These are phyloP conservation scores for Penicillium oxalicum DNA, from an alignment of 2,329 filamentous ascomycete species.

Conservation along the genomic window DNA sequence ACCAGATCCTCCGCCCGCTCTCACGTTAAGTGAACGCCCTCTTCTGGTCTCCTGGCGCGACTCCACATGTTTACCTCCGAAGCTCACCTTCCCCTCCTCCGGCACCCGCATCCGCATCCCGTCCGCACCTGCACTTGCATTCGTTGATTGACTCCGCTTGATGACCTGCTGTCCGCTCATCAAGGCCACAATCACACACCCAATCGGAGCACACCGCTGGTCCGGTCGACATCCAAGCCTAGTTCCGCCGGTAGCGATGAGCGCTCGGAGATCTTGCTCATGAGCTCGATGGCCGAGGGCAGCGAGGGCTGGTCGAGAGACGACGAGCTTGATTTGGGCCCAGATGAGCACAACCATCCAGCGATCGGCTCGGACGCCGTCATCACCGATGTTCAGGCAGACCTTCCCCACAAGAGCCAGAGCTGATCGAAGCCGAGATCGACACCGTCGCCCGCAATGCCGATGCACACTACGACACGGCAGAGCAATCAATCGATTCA, in stretches of 20 bases:
- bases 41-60: background rate
- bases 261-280: slow-evolving; percentile 49
- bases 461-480: slow-evolving; percentile 19
- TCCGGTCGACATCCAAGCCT: slow-evolving; percentile 4
- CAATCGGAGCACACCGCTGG: slow-evolving; percentile 5
- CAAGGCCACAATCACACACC: background rate
- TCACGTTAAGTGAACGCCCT: background rate
- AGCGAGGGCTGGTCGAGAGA: slow-evolving; percentile 56
- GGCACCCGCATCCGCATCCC: slow-evolving; percentile 2
- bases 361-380: slow-evolving; percentile 27
- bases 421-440: slow-evolving; percentile 20
- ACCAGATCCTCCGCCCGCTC: no score
- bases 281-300: slow-evolving; percentile 64
- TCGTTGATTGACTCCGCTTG: background rate
- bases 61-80: slow-evolving; percentile 14
- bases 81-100: slow-evolving; percentile 3
- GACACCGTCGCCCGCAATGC: slow-evolving; percentile 24
- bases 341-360: slow-evolving; percentile 33
- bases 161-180: background rate
- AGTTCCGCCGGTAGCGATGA: slow-evolving; percentile 45
- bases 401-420: slow-evolving; percentile 14
- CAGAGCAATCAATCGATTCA: slow-evolving; percentile 15
- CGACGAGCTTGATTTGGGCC: slow-evolving; percentile 45
- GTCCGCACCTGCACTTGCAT: background rate
- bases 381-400: slow-evolving; percentile 16